Conservation (phyloP, 257 asterid species). For the Lantana camara region DNA sequence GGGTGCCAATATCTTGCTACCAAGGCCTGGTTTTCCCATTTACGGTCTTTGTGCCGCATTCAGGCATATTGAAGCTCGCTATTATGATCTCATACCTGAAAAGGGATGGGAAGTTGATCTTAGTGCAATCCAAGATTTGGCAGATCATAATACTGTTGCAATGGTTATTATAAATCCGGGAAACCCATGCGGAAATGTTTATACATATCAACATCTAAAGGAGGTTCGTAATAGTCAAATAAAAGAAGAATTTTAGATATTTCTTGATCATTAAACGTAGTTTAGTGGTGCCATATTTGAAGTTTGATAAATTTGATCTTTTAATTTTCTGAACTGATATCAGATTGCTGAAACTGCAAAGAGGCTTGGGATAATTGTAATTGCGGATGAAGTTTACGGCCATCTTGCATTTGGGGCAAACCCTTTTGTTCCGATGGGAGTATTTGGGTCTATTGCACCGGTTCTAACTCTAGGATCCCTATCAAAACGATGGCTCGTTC, state of each 20-base stretch:
- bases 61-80: slow-evolving; percentile 61
- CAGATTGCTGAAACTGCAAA: slow-evolving; percentile 82
- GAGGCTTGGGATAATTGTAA: slow-evolving; percentile 58
- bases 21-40: slow-evolving; percentile 85
- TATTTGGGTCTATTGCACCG: slow-evolving; percentile 66
- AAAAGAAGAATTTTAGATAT: neutral
- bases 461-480: slow-evolving; percentile 82
- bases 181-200: slow-evolving; percentile 92
- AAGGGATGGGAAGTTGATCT: slow-evolving; percentile 82
- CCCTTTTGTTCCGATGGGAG: slow-evolving; percentile 88
- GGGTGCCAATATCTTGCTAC: slow-evolving; percentile 71
- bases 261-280: neutral
- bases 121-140: slow-evolving; percentile 57
- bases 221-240: slow-evolving; percentile 42
- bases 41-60: slow-evolving; percentile 73
- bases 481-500: slow-evolving; percentile 92
- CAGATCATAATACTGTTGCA: slow-evolving; percentile 77
- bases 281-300: too few relatives aligned
- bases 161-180: slow-evolving; percentile 86
- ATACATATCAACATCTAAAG: slow-evolving; percentile 58
- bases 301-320: too few relatives aligned
- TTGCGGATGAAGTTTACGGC: slow-evolving; percentile 93
- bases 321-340: neutral
- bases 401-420: slow-evolving; percentile 75
- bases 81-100: slow-evolving; percentile 66